Evolutionary conservation across 2,329 filamentous ascomycete species (phyloP).

Genomic region (Claviceps africana): DNA sequence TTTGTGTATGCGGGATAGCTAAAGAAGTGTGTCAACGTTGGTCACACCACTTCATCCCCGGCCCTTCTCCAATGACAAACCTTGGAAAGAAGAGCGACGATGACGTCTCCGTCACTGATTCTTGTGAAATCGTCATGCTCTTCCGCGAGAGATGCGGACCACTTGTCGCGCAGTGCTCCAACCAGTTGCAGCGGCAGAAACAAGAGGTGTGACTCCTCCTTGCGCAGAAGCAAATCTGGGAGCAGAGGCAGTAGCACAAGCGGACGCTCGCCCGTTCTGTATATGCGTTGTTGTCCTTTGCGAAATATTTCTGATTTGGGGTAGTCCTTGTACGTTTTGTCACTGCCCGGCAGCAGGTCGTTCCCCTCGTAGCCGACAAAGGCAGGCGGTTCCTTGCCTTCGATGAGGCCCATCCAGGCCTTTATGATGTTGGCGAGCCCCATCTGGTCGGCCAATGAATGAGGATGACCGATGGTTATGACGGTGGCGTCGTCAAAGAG

Average conservation of each 20-base stretch:
- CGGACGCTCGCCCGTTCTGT: neutral
- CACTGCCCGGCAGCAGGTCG: conserved; percentile 1
- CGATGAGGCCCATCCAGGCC: neutral
- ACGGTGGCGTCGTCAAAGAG: conserved; percentile 2
- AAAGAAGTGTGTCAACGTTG: neutral
- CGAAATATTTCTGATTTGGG: neutral
- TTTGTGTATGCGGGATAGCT: conserved; percentile 1
- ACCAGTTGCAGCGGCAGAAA: conserved; percentile 3
- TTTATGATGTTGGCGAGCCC: conserved; percentile 2
- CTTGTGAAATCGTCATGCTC: neutral
- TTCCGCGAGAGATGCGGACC: neutral
- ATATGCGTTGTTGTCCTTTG: neutral
- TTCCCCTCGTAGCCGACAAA: conserved; percentile 2
- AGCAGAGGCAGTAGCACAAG: neutral
- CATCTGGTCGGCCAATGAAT: conserved; percentile 1
- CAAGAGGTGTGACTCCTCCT: neutral
- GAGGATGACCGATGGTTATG: neutral
- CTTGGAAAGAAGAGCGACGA: conserved; percentile 6
- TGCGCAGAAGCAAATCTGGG: neutral
- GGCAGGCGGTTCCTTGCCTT: neutral
- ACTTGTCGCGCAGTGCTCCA: neutral
- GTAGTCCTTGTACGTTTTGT: conserved; percentile 1
- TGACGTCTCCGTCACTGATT: conserved; percentile 6
- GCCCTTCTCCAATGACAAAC: neutral
- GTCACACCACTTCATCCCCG: neutral